A percentile compares a stretch with the other conserved stretches of the same genome.
phyloP scores from a whole-genome alignment of 164 flowering plant species.

The Chloranthus sessilifolius region DNA sequence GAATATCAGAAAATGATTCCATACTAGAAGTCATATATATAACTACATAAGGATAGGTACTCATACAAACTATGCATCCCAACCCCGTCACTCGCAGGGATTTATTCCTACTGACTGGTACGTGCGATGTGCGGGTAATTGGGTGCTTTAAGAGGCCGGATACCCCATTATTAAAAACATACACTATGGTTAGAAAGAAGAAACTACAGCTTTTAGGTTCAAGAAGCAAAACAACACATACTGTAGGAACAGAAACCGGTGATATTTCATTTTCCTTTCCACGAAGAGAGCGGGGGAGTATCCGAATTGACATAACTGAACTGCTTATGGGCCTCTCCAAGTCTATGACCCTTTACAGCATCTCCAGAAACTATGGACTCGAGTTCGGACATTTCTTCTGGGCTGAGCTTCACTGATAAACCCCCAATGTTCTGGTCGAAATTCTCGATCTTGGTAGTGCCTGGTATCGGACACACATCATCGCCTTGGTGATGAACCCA shows the following conservation, averaged over 20 bases:
- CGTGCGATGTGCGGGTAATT: no score
- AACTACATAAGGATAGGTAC: no score
- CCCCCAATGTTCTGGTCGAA: slow-evolving; percentile 36
- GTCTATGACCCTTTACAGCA: slow-evolving; percentile 28
- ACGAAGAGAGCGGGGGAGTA: slow-evolving; percentile 22
- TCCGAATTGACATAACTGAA: slow-evolving; percentile 12
- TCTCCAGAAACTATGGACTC: slow-evolving; percentile 28
- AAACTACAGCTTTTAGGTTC: no score
- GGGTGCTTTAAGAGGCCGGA: no score
- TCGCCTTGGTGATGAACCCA: slow-evolving; percentile 37
- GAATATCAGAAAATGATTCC: no score
- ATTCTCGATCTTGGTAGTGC: slow-evolving; percentile 45
- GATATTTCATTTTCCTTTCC: slow-evolving; percentile 13
- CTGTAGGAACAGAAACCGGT: not conserved
- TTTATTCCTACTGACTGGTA: no score
- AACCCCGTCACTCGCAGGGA: no score
- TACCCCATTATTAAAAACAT: no score
- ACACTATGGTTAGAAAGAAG: no score
- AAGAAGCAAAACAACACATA: not conserved
- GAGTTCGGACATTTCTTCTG: slow-evolving; percentile 35
- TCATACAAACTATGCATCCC: no score
- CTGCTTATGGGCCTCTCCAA: not conserved
- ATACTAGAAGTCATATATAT: no score
- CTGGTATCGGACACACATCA: slow-evolving; percentile 39
- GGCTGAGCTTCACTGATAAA: slow-evolving; percentile 28